These are phyloP conservation scores for Hemileia vastatrix DNA, from an alignment of 1,284 basidiomycete genomes.

Conservation along the genomic window DNA sequence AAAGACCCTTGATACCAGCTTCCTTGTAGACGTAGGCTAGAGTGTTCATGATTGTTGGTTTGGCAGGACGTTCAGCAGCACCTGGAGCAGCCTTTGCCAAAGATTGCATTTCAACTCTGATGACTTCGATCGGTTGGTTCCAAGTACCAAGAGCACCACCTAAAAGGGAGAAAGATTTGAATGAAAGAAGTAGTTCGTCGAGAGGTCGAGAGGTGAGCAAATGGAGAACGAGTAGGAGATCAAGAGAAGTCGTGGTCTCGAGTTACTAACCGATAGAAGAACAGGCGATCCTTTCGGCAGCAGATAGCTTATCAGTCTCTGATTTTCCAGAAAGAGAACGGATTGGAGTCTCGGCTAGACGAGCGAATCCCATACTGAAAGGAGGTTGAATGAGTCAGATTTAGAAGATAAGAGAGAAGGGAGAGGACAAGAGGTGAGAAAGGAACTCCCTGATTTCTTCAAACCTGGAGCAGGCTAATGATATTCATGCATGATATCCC, in stretches of 20 bases:
- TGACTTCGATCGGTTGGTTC: slow-evolving; percentile 98
- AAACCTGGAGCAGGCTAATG: neutral
- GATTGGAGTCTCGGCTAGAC: slow-evolving; percentile 74
- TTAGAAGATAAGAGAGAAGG: slow-evolving; percentile 1
- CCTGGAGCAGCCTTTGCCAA: slow-evolving; percentile 69
- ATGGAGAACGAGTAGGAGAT: neutral
- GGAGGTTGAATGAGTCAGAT: neutral
- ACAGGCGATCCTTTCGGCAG: slow-evolving; percentile 75
- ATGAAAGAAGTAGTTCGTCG: neutral
- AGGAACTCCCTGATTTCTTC: too few relatives aligned
- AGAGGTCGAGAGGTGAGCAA: neutral
- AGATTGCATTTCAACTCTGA: slow-evolving; percentile 98
- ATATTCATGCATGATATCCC: too few relatives aligned
- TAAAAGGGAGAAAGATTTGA: slow-evolving; percentile 10
- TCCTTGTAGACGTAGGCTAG: slow-evolving; percentile 87
- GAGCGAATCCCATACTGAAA: slow-evolving; percentile 83
- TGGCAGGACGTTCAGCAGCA: slow-evolving; percentile 64
- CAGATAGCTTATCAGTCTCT: slow-evolving; percentile 63
- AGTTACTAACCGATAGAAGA: slow-evolving; percentile 58
- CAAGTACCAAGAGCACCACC: slow-evolving; percentile 89
- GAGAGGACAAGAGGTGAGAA: neutral
- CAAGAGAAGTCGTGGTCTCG: too few relatives aligned
- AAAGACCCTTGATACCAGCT: slow-evolving; percentile 90
- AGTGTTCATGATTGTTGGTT: slow-evolving; percentile 84
- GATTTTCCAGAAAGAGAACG: slow-evolving; percentile 61